These are phyloP conservation scores for Fusarium tuaranense DNA, from an alignment of 2,329 filamentous ascomycete genomes.

Conservation along the genomic window DNA sequence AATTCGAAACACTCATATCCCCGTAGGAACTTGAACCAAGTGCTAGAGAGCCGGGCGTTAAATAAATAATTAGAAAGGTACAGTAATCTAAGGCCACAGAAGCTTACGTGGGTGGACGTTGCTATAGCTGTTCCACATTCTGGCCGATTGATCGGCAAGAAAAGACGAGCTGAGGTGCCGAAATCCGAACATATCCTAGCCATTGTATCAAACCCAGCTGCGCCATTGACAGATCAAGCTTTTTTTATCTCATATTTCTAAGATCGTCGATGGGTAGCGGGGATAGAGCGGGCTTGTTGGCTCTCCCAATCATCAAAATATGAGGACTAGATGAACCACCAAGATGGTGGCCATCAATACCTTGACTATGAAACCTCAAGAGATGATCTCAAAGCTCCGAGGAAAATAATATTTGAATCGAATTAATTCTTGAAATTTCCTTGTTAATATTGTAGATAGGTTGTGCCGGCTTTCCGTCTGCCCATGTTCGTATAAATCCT, in stretches of 20 bases:
- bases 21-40: not conserved
- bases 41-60: not conserved
- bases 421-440: too few relatives aligned
- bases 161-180: not conserved
- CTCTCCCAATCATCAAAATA: not conserved
- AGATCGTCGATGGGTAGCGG: not conserved
- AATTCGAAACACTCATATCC: not conserved
- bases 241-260: not conserved
- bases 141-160: conserved; percentile 8
- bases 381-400: not conserved
- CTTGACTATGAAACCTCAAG: not conserved
- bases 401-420: not conserved
- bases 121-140: conserved; percentile 3
- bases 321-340: not conserved
- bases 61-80: not conserved
- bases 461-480: not conserved
- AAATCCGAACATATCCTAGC: not conserved
- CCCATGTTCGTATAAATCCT: not conserved
- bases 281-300: not conserved
- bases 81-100: not conserved
- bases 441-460: not conserved
- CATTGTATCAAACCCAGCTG: not conserved
- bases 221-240: not conserved
- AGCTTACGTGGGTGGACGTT: not conserved
- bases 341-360: not conserved